Evolutionary conservation across 2,329 filamentous ascomycete species (phyloP), one percentile per base, ranked within the genome.

Genomic region (Alternaria brassicicola): DNA sequence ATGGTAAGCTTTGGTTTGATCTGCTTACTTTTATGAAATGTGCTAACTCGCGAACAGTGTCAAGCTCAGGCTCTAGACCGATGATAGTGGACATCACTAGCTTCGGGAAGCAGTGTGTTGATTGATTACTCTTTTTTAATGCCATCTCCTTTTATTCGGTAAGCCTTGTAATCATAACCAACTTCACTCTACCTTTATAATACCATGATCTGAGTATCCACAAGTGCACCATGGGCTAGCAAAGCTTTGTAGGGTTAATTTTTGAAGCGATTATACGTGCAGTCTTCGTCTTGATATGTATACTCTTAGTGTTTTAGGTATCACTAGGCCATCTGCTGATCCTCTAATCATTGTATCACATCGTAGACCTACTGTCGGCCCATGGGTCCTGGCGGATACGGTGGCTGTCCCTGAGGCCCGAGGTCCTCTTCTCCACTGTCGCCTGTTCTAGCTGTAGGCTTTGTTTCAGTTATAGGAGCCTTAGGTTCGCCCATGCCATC

Each of bases 51-150:
- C 49, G 2, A 7, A 21, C 39, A 75, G 73, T 78, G 76, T 62
- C 75, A 76, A 59, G 73, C 74, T 13, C 76, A 78, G 52, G 76
- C 76, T 54, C 61, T 78, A 51, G 74, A 78, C 63, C 69, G 71
- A 6, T 77, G 41, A 23, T 2, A 35, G 0, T 30, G 3, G 8
- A 2, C 28, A 19, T 1, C n/a, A 12, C 19, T 47, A 30, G 25
- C 12, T 35, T 31, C 19, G 8, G 13, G 13, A 17, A 15, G 15
- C 0, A 5, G 19, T 35, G 1, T 9, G 17, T n/a, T 15, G 0
- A 23, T 23, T 4, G 1, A 6, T 23, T 8, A 13, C 19, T 0
- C 35, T 17, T 19, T 30, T 13, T 8, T 0, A 4, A 39, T 19
- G 1, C 15, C 33, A n/a, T 30, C 25, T 30, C 4, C 12, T 45